These are phyloP conservation scores for Hypholoma fasciculare DNA, from an alignment of 768 basidiomycete species.

Conservation along the genomic window DNA sequence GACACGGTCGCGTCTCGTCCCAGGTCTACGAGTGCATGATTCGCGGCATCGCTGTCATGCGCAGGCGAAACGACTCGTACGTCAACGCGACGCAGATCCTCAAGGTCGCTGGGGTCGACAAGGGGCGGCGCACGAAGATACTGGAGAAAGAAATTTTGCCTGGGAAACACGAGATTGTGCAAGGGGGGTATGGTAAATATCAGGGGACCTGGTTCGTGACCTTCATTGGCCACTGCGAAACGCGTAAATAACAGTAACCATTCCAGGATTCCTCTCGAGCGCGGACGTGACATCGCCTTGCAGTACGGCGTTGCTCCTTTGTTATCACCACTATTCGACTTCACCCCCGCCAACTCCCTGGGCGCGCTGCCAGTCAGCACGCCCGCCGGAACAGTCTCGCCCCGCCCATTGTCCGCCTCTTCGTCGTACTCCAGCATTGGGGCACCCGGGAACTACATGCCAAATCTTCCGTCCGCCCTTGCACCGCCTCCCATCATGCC, in stretches of 20 bases:
- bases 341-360: constrained; percentile 76
- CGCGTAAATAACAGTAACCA: constrained; percentile 12
- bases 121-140: constrained; percentile 95
- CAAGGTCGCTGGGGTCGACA: constrained; percentile 98
- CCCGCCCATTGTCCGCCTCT: constrained; percentile 67
- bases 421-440: constrained; percentile 64
- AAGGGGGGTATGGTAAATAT: constrained; percentile 98
- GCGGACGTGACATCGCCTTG: constrained; percentile 88
- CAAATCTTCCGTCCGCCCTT: constrained; percentile 50
- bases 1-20: constrained; percentile 38
- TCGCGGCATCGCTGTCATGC: constrained; percentile 98
- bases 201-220: constrained; percentile 91
- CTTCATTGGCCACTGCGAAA: constrained; percentile 4
- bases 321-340: constrained; percentile 90
- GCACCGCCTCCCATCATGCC: constrained; percentile 87
- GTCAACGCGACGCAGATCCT: constrained; percentile 99
- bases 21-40: constrained; percentile 99
- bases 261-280: constrained; percentile 90
- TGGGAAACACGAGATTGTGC: constrained; percentile 96
- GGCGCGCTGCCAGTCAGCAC: constrained; percentile 61
- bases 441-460: constrained; percentile 43
- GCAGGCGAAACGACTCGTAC: constrained; percentile 89
- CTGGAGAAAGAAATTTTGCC: constrained; percentile 95
- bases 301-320: constrained; percentile 91
- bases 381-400: constrained; percentile 48